A percentile compares a stretch with the other conserved stretches of the same genome.
Conservation (phyloP, 345 rosid genomes). For the Sonneratia alba region DNA sequence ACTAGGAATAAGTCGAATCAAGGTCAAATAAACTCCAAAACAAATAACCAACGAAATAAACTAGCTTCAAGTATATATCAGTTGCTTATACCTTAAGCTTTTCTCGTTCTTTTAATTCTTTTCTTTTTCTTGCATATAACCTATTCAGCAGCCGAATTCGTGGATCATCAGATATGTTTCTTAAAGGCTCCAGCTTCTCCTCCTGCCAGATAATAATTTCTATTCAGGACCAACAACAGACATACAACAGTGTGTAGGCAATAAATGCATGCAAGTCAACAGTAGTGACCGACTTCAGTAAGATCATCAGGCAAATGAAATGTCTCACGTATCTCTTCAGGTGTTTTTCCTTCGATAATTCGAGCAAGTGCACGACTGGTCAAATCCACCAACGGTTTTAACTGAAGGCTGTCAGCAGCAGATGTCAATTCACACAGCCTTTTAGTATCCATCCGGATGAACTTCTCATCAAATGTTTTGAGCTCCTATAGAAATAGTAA, state of each 20-base stretch:
- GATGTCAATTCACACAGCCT: slow-evolving; percentile 85
- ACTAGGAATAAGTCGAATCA: background rate
- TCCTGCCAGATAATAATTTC: slow-evolving; percentile 35
- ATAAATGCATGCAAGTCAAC: slow-evolving; percentile 8
- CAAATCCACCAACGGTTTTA: slow-evolving; percentile 84
- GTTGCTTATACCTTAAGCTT: slow-evolving; percentile 45
- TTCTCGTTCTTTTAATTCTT: slow-evolving; percentile 70
- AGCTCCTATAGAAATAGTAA: slow-evolving; percentile 41
- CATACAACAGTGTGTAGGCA: background rate
- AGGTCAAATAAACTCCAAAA: slow-evolving; percentile 1
- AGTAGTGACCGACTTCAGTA: slow-evolving; percentile 52
- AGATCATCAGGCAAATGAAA: slow-evolving; percentile 95
- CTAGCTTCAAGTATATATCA: background rate
- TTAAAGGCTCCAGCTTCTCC: slow-evolving; percentile 85
- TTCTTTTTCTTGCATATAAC: slow-evolving; percentile 76
- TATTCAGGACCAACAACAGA: background rate
- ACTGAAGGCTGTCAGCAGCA: slow-evolving; percentile 88
- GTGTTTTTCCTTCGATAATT: slow-evolving; percentile 73
- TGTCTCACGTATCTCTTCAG: slow-evolving; percentile 83
- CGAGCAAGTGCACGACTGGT: slow-evolving; percentile 85
- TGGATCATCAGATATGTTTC: slow-evolving; percentile 73
- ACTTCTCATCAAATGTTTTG: slow-evolving; percentile 71
- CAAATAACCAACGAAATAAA: background rate
- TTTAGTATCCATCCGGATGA: slow-evolving; percentile 78
- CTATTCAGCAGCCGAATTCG: slow-evolving; percentile 78